A percentile compares a stretch with the other conserved stretches of the same genome.
Evolutionary conservation across 768 basidiomycete species (phyloP).

Genomic region (Termitomyces sp.): DNA sequence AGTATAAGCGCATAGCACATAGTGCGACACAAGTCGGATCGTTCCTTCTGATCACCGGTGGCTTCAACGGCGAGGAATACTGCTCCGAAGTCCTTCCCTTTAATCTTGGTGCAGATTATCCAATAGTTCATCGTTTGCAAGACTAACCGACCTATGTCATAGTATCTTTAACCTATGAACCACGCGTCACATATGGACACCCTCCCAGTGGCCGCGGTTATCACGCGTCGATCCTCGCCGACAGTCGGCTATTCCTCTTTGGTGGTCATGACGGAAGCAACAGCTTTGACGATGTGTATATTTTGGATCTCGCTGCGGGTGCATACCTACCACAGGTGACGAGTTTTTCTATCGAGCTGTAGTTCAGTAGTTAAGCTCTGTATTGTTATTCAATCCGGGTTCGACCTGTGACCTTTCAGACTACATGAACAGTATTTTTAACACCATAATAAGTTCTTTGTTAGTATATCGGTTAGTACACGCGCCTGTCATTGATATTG

Average conservation of each 20-base stretch:
- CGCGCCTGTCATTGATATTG: neutral
- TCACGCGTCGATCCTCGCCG: slow-evolving; percentile 76
- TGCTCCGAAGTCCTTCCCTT: slow-evolving; percentile 71
- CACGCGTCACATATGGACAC: slow-evolving; percentile 59
- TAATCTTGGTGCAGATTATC: slow-evolving; percentile 63
- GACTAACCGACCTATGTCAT: slow-evolving; percentile 1
- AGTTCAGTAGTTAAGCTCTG: neutral
- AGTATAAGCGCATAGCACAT: slow-evolving; percentile 69
- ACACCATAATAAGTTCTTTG: neutral
- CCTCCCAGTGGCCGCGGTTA: slow-evolving; percentile 77
- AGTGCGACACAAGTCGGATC: slow-evolving; percentile 88
- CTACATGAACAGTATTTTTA: neutral
- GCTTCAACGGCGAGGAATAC: slow-evolving; percentile 79
- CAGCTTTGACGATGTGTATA: slow-evolving; percentile 80
- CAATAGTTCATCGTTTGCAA: neutral
- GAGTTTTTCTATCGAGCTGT: slow-evolving; percentile 54
- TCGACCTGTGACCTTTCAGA: neutral
- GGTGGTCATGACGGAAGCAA: slow-evolving; percentile 86
- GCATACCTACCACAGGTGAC: slow-evolving; percentile 91
- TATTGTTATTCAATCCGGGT: neutral
- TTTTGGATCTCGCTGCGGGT: slow-evolving; percentile 79
- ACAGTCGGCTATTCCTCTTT: slow-evolving; percentile 79
- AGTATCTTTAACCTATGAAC: slow-evolving; percentile 86
- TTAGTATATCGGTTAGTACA: neutral
- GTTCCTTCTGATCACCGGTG: slow-evolving; percentile 85